Percentiles rank a stretch among this genome's conserved stretches.
These are phyloP conservation scores for Capsicum baccatum DNA, from an alignment of 257 asterid species.

Conservation along the genomic window DNA sequence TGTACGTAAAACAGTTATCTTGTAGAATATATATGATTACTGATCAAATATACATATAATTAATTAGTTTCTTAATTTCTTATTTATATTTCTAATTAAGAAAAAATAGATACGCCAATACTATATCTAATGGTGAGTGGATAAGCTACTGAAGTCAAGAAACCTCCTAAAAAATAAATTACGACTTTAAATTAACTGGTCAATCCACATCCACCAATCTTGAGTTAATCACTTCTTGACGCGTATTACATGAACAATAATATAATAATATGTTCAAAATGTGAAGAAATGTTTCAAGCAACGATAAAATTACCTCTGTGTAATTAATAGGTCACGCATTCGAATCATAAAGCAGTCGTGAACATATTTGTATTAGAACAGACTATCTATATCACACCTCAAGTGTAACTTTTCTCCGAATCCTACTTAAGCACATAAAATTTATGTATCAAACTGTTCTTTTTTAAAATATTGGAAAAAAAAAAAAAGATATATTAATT, in stretches of 20 bases:
- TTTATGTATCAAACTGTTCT: too few relatives aligned
- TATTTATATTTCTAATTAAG: not conserved
- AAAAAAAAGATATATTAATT: not conserved
- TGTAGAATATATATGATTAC: not conserved
- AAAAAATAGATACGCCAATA: not conserved
- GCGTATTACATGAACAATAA: not conserved
- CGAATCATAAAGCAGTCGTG: too few relatives aligned
- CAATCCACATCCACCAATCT: conserved; percentile 26
- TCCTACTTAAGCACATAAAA: too few relatives aligned
- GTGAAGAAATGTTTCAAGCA: too few relatives aligned
- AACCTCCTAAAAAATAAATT: not conserved
- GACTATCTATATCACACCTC: too few relatives aligned
- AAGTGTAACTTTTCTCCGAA: too few relatives aligned
- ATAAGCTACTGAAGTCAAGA: conserved; percentile 27
- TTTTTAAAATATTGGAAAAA: not conserved
- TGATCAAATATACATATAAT: not conserved
- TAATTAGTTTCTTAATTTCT: not conserved
- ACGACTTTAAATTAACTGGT: conserved; percentile 24
- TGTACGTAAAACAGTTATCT: not conserved
- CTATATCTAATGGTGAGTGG: conserved; percentile 22
- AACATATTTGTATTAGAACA: too few relatives aligned
- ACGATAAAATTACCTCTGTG: too few relatives aligned
- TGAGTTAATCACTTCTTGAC: not conserved
- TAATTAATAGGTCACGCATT: too few relatives aligned
- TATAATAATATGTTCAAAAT: too few relatives aligned